Conservation (phyloP, 129 eudicot species). For the Scalesia atractyloides region DNA sequence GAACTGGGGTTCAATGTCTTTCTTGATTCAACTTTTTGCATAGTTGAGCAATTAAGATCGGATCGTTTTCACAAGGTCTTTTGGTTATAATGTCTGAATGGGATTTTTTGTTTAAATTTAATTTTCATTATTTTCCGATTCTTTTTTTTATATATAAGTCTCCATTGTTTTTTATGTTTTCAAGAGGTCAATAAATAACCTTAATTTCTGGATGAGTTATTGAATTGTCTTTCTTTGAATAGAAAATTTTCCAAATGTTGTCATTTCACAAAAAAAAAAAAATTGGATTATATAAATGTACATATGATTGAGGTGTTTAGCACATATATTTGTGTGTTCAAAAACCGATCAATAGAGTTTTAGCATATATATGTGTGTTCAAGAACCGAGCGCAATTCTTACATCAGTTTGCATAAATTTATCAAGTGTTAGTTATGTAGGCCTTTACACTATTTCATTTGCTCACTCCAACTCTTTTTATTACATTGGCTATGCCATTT, state of each 20-base stretch:
- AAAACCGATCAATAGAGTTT: not conserved
- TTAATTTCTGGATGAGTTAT: not conserved
- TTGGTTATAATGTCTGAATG: not conserved
- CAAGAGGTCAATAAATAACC: not conserved
- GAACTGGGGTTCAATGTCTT: too few relatives aligned
- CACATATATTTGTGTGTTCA: not conserved
- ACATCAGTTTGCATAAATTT: not conserved
- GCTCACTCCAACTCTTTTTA: not conserved
- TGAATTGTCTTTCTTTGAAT: not conserved
- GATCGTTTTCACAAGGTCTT: not conserved
- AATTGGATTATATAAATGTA: too few relatives aligned
- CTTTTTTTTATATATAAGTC: not conserved
- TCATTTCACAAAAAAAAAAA: not conserved
- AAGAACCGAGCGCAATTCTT: not conserved
- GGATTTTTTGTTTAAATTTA: not conserved
- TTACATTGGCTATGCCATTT: not conserved
- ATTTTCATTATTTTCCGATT: not conserved
- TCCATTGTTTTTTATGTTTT: not conserved
- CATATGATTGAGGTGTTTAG: not conserved
- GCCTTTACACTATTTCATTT: not conserved
- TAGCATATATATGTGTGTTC: not conserved
- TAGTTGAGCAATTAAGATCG: not conserved
- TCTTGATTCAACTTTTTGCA: constrained; percentile 1
- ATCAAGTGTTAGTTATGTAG: not conserved
- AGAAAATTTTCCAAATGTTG: not conserved